Base-by-base conservation (phyloP, 2,329 filamentous ascomycete genomes). In the Chrysosporium keratinophilum region DNA sequence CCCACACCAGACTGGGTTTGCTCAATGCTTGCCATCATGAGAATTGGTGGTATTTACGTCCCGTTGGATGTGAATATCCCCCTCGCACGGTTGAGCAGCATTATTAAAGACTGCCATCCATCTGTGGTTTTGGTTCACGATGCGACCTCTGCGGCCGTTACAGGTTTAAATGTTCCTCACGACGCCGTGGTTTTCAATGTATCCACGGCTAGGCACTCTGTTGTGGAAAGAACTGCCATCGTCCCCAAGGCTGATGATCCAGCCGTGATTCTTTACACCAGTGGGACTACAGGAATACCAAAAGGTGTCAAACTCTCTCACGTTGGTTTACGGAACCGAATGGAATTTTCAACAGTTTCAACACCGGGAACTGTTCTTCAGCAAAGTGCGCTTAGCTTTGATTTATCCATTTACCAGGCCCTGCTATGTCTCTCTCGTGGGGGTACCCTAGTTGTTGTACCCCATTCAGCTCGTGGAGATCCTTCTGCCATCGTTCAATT, bases 301-400 rank as follows among this genome's bases (percentile, higher is more conserved):
- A 84, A 84, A 67, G 81, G 81, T n/a, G 79, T 83, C 1, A 70
- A 82, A 35, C 74, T 97, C 61, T 89, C 85, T 1, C 93, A 98
- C 65, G 35, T 28, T 2, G 57, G 54, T 34, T 34, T 66, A 7
- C 43, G 50, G 1, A 65, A 64, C 50, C 40, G 60, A n/a, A 55
- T 67, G 5, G 61, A 64, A 37, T 50, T 61, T 14, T 31, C 45
- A 7, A 39, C 9, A 3, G n/a, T 50, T 12, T 42, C 28, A 1
- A n/a, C 23, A 1, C 40, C 28, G 7, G 49, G 19, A 15, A 37
- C 14, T 28, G 50, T 57, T 10, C 52, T 62, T 9, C 61, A 62
- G 31, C 61, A 62, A 19, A 58, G 56, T 31, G 45, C 59, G 3
- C 50, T 49, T 10, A 40, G 44, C 11, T 63, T 62, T 47, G 55